Base-by-base conservation (phyloP, 768 basidiomycete genomes). In the Kwoniella dejecticola region DNA sequence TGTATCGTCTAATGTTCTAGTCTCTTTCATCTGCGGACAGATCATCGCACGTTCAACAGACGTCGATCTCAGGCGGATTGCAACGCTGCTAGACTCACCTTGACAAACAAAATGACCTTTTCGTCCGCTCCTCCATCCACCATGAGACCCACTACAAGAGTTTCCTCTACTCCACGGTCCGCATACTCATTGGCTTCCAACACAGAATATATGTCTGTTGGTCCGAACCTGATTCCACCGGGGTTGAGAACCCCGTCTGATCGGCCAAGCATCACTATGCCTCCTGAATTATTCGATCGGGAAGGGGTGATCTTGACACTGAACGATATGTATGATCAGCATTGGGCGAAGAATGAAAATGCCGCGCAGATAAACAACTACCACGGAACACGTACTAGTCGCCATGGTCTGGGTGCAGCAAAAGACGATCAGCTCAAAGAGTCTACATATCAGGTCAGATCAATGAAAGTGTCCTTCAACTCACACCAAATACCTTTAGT, bases 161-260 rank as follows among this genome's bases (percentile, higher is more conserved):
- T 85, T 75, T 90, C 89, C 54, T 88, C 86, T 19, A 91, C 70
- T 11, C 72, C 78, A 15, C 63, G 23, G 6, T 38, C 47, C 1
- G 52, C 36, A 52, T 66, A 83, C 74, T 88, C 88, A 68, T 82
- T 83, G 36, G 81, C 70, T 64, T 89, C 89, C 40, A 90, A 81
- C 54, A 90, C 87, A 71, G 89, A 87, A 77, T 90, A 90, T 31
- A 90, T 83, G 78, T 90, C 90, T 41, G 88, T 83, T 36, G 88
- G 88, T 40, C 89, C 89, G 74, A 90, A 90, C 29, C 89, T 84
- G 67, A 90, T 84, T n/a, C 89, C 89, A 52, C 87, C 88, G 24
- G 89, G 89, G 72, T 90, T 91, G 85, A 90, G 79, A 21, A 90
- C 89, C 55, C 89, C 89, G 69, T 91, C 89, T 54, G 88, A 89